These are phyloP conservation scores for Leishmania lainsoni DNA, from an alignment of 208 protist species.

Conservation along the genomic window DNA sequence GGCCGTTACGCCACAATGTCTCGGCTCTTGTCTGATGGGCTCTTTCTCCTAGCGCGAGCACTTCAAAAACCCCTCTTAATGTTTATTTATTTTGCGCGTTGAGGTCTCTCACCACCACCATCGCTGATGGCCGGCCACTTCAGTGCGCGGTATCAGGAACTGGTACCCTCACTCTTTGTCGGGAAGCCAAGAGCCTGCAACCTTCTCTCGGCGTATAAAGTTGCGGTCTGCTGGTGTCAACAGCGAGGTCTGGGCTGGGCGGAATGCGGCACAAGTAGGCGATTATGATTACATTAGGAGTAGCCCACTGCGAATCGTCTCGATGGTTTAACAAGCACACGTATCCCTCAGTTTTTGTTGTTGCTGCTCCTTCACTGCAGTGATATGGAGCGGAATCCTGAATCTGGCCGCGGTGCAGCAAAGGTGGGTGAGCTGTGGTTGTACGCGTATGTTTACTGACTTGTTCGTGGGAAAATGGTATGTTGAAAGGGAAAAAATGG, in stretches of 20 bases:
- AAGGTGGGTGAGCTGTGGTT: background rate
- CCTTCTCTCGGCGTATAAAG: background rate
- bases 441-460: background rate
- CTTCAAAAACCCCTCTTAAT: background rate
- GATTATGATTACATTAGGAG: background rate
- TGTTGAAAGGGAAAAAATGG: background rate
- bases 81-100: background rate
- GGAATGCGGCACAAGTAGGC: background rate
- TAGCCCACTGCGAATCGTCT: background rate
- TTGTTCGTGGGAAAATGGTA: background rate
- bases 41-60: background rate
- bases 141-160: background rate
- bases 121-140: background rate
- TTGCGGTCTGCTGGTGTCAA: background rate
- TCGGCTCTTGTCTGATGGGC: background rate
- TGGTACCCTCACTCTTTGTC: background rate
- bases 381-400: no score
- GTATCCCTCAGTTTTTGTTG: background rate
- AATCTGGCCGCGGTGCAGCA: background rate
- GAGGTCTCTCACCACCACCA: no score
- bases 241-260: background rate
- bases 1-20: background rate
- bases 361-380: no score
- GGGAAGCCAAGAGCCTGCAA: background rate
- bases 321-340: background rate